phyloP scores from a whole-genome alignment of 1,139 yeast species.

The Suhomyces wounanorum region DNA sequence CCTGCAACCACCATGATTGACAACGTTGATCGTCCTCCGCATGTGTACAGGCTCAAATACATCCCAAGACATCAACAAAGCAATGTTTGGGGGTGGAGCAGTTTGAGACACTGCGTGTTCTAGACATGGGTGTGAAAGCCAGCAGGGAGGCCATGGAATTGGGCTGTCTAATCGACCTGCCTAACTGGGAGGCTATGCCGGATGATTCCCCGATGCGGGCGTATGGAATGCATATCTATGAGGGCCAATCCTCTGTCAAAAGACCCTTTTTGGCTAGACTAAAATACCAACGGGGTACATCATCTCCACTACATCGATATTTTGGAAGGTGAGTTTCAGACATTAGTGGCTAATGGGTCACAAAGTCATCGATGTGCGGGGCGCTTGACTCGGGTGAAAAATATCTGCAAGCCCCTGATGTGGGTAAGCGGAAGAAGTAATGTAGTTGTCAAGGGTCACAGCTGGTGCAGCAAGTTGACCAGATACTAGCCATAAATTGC shows the following conservation, averaged over 20 bases:
- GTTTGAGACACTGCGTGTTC: neutral
- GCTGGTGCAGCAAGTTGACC: neutral
- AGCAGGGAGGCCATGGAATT: too few relatives aligned
- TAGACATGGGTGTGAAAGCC: neutral
- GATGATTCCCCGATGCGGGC: neutral
- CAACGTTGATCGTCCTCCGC: neutral
- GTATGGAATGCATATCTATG: neutral
- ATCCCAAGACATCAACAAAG: neutral
- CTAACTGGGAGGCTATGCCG: too few relatives aligned
- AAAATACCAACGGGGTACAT: neutral
- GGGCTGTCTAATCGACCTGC: too few relatives aligned
- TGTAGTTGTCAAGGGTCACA: neutral
- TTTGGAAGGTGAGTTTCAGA: neutral
- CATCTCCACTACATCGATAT: neutral
- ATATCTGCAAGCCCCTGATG: conserved; percentile 3
- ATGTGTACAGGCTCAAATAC: neutral
- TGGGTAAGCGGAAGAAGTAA: neutral
- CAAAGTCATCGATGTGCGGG: neutral
- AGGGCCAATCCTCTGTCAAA: neutral
- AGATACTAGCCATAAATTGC: neutral
- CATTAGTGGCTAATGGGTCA: neutral
- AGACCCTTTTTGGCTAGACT: neutral
- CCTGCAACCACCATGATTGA: neutral
- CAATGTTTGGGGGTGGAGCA: too few relatives aligned
- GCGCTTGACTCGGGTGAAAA: neutral